Evolutionary conservation across 176 grass and related monocot genomes (phyloP), one percentile per base, ranked within the genome.

Genomic region (Oryza australiensis): DNA sequence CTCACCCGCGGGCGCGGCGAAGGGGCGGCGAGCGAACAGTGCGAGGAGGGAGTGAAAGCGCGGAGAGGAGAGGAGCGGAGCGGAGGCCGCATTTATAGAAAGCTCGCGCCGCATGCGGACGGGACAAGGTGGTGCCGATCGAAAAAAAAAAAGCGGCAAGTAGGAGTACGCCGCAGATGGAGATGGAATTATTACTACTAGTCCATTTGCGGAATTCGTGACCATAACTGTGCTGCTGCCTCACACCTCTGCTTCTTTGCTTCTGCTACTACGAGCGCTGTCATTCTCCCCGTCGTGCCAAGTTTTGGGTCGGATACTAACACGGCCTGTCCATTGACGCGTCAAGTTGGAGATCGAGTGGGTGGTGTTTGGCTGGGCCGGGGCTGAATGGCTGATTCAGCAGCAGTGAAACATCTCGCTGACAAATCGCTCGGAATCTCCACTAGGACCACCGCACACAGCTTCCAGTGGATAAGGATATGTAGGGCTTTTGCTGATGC

Each of bases 81-180:
- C 51, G 51, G 51, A 8, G 20, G 18, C 84, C 22, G 60, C 81
- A 92, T 89, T 93, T 89, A 89, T 89, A 93, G 34, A 79, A 62
- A 88, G 86, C 80, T 74, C 79, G 66, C 29, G 33, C 22, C 37
- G 65, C 64, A 40, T 7, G 62, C 48, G 33, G 62, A 63, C 66
- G 53, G 20, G 45, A 66, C 45, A 40, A 37, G 18, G 3, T 26
- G 27, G 13, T 26, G 9, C 7, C 46, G 24, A 62, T 46, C 37
- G 45, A 40, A 40, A 10, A 40, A 32, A 32, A 20, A 26, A 41
- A 8, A 26, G 16, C 14, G 15, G 30, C 41, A 69, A 74, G 80
- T 76, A 82, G 67, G 4, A 74, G 80, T 76, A 82, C 74, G 4
- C 66, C 53, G 73, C 57, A 18, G 68, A 84, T 28, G 45, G 70